A percentile compares a stretch with the other conserved stretches of the same genome.
phyloP scores from a whole-genome alignment of 768 basidiomycete species.

The Boletellus sp. region DNA sequence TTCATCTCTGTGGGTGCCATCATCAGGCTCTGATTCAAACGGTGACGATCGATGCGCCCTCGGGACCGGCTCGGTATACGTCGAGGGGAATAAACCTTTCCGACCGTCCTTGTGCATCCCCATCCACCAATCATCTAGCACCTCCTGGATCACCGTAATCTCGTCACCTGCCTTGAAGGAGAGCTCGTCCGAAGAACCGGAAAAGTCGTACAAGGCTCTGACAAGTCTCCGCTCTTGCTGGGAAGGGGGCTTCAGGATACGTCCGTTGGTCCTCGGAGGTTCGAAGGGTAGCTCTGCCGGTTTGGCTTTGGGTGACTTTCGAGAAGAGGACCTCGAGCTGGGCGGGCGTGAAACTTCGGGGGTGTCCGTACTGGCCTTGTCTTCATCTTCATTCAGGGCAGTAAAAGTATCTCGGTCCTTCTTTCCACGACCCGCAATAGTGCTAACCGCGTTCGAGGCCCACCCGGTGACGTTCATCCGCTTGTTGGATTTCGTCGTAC shows the following conservation, averaged over 20 bases:
- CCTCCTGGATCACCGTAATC: slow-evolving; percentile 73
- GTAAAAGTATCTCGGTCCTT: slow-evolving; percentile 64
- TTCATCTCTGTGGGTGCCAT: slow-evolving; percentile 11
- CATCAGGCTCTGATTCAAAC: slow-evolving; percentile 29
- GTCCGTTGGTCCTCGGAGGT: slow-evolving; percentile 28
- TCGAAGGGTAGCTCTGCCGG: slow-evolving; percentile 20
- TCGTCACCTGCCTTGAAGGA: slow-evolving; percentile 71
- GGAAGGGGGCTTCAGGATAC: slow-evolving; percentile 51
- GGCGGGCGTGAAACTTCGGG: slow-evolving; percentile 32
- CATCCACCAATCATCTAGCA: slow-evolving; percentile 90
- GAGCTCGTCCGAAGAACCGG: slow-evolving; percentile 73
- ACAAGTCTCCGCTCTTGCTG: slow-evolving; percentile 52
- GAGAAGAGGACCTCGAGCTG: slow-evolving; percentile 33
- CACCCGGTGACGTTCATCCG: slow-evolving; percentile 42
- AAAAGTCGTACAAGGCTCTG: slow-evolving; percentile 72
- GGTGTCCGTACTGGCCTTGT: slow-evolving; percentile 20
- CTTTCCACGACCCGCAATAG: slow-evolving; percentile 53
- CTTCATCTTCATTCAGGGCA: slow-evolving; percentile 44
- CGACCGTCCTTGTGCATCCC: slow-evolving; percentile 62
- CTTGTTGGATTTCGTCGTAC: slow-evolving; percentile 36
- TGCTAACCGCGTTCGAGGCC: slow-evolving; percentile 64
- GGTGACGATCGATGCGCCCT: slow-evolving; percentile 25
- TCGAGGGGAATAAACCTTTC: slow-evolving; percentile 78
- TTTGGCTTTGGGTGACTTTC: slow-evolving; percentile 28
- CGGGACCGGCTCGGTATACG: slow-evolving; percentile 55